phyloP scores from a whole-genome alignment of 2,329 filamentous ascomycete genomes.

The Colletotrichum nymphaeae region DNA sequence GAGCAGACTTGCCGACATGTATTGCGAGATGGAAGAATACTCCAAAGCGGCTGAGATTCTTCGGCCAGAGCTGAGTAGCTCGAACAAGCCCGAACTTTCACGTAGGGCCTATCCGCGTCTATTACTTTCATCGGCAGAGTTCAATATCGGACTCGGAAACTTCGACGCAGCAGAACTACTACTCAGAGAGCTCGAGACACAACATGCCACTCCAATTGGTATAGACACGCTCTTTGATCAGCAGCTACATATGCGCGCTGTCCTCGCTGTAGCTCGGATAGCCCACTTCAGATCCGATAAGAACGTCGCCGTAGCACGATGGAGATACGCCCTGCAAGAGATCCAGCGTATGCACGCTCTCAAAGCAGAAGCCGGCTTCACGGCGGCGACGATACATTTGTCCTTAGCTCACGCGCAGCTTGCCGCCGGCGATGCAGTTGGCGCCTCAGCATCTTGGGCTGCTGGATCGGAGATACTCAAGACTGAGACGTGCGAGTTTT shows the following conservation, averaged over 20 bases:
- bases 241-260: constrained; percentile 43
- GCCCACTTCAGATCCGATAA: background rate
- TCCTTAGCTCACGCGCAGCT: constrained; percentile 45
- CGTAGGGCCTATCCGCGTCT: constrained; percentile 41
- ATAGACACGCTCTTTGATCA: constrained; percentile 47
- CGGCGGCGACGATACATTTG: constrained; percentile 41
- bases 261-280: constrained; percentile 41
- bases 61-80: constrained; percentile 37
- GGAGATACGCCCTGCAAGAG: constrained; percentile 37
- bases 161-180: constrained; percentile 32
- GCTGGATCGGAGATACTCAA: constrained; percentile 22
- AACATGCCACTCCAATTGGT: constrained; percentile 37
- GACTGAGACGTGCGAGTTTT: constrained; percentile 45
- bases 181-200: constrained; percentile 31
- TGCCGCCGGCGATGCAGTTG: constrained; percentile 31
- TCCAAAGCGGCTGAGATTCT: constrained; percentile 39
- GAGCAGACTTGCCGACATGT: constrained; percentile 42
- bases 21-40: constrained; percentile 44
- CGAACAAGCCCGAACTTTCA: constrained; percentile 30
- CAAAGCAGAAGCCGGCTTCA: constrained; percentile 39
- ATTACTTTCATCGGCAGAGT: constrained; percentile 41
- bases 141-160: constrained; percentile 38
- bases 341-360: constrained; percentile 40
- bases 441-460: constrained; percentile 39
- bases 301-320: constrained; percentile 34